Evolutionary conservation across 768 basidiomycete species (phyloP).

Genomic region (Leccinum pellstonianum): DNA sequence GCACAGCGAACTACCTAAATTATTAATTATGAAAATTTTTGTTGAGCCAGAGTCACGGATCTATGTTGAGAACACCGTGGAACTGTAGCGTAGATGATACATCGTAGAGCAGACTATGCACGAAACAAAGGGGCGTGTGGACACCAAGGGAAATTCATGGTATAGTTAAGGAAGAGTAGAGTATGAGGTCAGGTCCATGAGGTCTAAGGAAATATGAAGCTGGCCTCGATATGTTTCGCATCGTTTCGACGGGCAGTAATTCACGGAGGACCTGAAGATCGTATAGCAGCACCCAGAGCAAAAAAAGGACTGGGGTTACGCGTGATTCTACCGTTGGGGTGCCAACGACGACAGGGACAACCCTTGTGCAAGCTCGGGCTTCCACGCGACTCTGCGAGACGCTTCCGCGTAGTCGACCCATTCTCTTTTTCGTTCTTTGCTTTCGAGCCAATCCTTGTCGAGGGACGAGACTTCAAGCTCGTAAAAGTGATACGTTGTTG

Average conservation of each 20-base stretch:
- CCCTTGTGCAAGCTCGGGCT: conserved; percentile 78
- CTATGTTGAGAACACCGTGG: conserved; percentile 27
- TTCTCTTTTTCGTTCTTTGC: conserved; percentile 75
- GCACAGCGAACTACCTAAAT: conserved; percentile 26
- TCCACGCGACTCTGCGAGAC: conserved; percentile 72
- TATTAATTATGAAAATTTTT: conserved; percentile 21
- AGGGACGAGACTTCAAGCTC: conserved; percentile 79
- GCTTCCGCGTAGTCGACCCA: conserved; percentile 91
- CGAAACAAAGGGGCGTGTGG: conserved; percentile 18
- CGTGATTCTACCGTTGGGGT: conserved; percentile 43
- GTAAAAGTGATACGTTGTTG: conserved; percentile 87
- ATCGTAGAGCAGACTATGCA: conserved; percentile 34
- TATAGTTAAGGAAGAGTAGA: conserved; percentile 32
- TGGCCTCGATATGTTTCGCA: conserved; percentile 17
- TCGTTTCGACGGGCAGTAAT: conserved; percentile 12
- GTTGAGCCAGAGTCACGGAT: conserved; percentile 23
- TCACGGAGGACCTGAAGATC: conserved; percentile 11
- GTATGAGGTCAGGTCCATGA: conserved; percentile 27
- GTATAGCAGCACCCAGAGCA: conserved; percentile 12
- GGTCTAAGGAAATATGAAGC: conserved; percentile 20
- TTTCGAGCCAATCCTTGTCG: conserved; percentile 80
- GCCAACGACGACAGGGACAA: conserved; percentile 71
- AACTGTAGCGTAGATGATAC: conserved; percentile 27
- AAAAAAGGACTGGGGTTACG: conserved; percentile 1
- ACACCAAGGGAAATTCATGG: conserved; percentile 20